Conservation (phyloP, 441 rosid genomes). For the Arabidopsis lyrata region DNA sequence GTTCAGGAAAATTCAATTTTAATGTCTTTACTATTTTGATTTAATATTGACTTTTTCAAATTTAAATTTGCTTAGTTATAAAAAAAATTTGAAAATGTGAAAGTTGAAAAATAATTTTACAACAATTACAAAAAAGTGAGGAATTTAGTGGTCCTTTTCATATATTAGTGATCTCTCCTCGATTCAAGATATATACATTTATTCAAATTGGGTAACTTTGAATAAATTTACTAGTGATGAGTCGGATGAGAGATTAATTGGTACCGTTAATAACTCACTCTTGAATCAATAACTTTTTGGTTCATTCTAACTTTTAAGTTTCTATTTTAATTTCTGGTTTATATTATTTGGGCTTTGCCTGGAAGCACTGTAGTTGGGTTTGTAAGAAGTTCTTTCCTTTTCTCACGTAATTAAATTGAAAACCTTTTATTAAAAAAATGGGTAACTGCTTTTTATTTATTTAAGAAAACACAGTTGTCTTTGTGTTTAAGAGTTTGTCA, state of each 20-base stretch:
- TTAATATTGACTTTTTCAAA: too few species aligned
- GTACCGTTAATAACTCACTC: background rate
- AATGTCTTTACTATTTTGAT: too few species aligned
- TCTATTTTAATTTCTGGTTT: too few species aligned
- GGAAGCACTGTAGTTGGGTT: background rate
- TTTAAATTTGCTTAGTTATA: too few species aligned
- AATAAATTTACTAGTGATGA: background rate
- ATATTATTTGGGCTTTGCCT: background rate
- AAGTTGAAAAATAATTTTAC: too few species aligned
- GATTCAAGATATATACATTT: background rate
- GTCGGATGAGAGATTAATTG: background rate
- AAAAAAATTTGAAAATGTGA: too few species aligned
- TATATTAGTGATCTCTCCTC: constrained; percentile 2
- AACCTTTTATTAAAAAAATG: background rate
- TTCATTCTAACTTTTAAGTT: background rate
- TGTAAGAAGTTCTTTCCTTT: background rate
- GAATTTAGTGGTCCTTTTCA: too few species aligned
- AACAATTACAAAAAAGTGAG: too few species aligned
- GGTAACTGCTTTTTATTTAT: too few species aligned
- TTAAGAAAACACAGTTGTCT: background rate
- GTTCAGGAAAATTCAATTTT: too few species aligned
- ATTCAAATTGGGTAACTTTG: background rate
- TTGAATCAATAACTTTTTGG: background rate
- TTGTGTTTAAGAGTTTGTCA: background rate
- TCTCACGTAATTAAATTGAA: background rate